These are phyloP conservation scores for Pterocarpus macrocarpus DNA, from an alignment of 306 rosid genomes.

Conservation along the genomic window DNA sequence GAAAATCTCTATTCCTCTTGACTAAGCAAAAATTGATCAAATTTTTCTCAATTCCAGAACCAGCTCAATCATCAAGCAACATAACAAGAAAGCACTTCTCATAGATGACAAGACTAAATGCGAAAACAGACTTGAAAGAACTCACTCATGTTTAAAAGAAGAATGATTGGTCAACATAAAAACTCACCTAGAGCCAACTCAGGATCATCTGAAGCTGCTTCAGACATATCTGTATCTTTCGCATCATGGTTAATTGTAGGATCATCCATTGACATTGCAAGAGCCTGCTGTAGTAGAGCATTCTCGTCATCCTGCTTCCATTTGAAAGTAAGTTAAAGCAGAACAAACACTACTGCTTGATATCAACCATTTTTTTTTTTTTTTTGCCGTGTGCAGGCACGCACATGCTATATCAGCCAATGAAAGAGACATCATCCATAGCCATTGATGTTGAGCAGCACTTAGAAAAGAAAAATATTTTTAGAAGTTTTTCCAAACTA, in stretches of 20 bases:
- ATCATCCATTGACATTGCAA: conserved; percentile 99
- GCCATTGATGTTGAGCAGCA: neutral
- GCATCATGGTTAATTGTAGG: conserved; percentile 68
- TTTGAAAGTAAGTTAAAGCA: conserved; percentile 25
- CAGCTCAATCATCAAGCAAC: conserved; percentile 31
- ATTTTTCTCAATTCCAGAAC: conserved; percentile 15
- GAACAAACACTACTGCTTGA: neutral
- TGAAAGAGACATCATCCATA: conserved; percentile 1
- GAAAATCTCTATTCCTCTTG: conserved; percentile 24
- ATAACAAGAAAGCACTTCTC: conserved; percentile 20
- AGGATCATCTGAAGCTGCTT: conserved; percentile 78
- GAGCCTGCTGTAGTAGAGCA: conserved; percentile 96
- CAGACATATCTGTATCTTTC: conserved; percentile 92
- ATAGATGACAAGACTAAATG: conserved; percentile 18
- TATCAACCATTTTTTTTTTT: no score
- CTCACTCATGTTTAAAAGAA: conserved; percentile 19
- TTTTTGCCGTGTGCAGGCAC: no score
- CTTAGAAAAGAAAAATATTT: conserved; percentile 13
- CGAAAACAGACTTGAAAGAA: conserved; percentile 7
- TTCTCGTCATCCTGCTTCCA: conserved; percentile 70
- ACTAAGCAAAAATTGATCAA: conserved; percentile 5
- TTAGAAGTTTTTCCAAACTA: neutral
- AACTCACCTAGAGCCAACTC: conserved; percentile 91
- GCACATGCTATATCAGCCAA: neutral
- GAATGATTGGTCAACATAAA: conserved; percentile 14